Evolutionary conservation across 306 rosid species (phyloP), one percentile per base, ranked within the genome.

Genomic region (Sechiopsis laciniata): DNA sequence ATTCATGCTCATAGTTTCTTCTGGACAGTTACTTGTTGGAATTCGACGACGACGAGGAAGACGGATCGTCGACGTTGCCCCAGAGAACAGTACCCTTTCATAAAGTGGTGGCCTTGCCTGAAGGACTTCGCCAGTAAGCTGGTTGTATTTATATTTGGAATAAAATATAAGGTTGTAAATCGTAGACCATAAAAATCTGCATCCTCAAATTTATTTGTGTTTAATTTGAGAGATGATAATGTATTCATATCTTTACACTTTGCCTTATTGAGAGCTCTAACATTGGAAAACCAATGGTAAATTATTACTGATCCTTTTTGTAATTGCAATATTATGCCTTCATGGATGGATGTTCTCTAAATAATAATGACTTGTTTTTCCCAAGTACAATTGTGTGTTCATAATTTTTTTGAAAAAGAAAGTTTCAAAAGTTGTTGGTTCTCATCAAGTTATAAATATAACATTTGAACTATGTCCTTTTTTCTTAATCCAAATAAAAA

Each of bases 31-130:
- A 88, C 85, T 16, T 87, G 67, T 80, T 95, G 83, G 99, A 95
- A 83, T 95, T 95, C 67, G 99, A 95, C 10, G 99, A 95, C 45
- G 99, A 95, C n/a, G 97, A 89, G 74, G 99, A 95, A 88, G 96
- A 95, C 55, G 99, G 99, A 45, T 83, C 97, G 2, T 65, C 71
- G n/a, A 42, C 54, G 13, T 75, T 95, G 79, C 99, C 99, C 50
- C 88, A 95, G 81, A 89, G 99, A 85, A 81, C 81, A 10, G 97
- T 91, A 40, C 92, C 99, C 55, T 95, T 91, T 85, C 90, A 91
- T 82, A 91, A 81, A 70, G 97, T 94, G 80, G 99, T 94, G 75
- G 77, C 92, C 54, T 80, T 94, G 77, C 99, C 97, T 42, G 99
- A 89, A 67, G 99, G 97, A 58, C 99, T 88, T 76, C 95, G 99